Evolutionary conservation across 2,329 filamentous ascomycete genomes (phyloP).

Genomic region (Cercospora sesami): DNA sequence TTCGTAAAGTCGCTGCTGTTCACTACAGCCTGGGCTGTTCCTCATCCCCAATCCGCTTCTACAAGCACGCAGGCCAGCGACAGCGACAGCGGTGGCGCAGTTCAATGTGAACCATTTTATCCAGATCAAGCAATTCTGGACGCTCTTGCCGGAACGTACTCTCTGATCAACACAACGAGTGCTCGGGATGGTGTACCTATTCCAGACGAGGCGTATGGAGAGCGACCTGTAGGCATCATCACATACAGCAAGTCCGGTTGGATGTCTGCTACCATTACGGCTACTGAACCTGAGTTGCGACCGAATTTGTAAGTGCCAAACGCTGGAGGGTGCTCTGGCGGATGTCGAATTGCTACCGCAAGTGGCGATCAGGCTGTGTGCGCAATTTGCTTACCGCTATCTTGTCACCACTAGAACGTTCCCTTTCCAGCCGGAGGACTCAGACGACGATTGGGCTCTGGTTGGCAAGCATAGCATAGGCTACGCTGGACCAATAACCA

Average conservation of each 20-base stretch:
- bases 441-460: constrained; percentile 16
- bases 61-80: not conserved
- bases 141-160: constrained; percentile 18
- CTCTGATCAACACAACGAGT: constrained; percentile 16
- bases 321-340: not conserved
- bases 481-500: constrained; percentile 11
- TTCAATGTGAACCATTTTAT: constrained; percentile 1
- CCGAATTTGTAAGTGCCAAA: constrained; percentile 11
- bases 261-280: constrained; percentile 19
- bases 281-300: constrained; percentile 17
- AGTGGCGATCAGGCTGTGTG: not conserved
- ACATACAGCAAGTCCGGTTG: constrained; percentile 19
- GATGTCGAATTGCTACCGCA: not conserved
- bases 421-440: constrained; percentile 11
- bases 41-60: not conserved
- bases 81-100: not conserved
- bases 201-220: constrained; percentile 14
- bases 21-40: not conserved
- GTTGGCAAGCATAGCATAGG: constrained; percentile 19
- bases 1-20: not conserved
- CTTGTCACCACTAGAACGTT: constrained; percentile 3
- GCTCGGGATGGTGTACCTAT: constrained; percentile 11
- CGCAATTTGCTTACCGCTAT: not conserved
- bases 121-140: constrained; percentile 10
- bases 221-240: constrained; percentile 19